Evolutionary conservation across 176 grass and related monocot species (phyloP), one percentile per base, ranked within the genome.

Genomic region (Rhynchospora tenuis): DNA sequence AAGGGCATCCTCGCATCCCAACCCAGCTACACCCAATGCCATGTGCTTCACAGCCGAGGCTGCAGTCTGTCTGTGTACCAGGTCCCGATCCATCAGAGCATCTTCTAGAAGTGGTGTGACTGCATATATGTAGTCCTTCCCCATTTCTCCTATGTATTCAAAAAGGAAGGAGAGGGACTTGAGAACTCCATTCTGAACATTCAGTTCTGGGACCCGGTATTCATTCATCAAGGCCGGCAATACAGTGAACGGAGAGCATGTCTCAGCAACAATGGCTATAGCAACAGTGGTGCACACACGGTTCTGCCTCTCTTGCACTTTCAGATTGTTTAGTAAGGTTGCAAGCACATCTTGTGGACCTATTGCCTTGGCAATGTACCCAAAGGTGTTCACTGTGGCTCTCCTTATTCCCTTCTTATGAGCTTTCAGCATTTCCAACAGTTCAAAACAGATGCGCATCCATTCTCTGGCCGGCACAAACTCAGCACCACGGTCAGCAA

Each of bases 401-500:
- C 93, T 95, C 50, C 96, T 90, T 63, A 99, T 99, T 47, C 96
- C 96, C 61, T 99, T 93, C 84, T 99, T 99, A 81, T 99, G 96
- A 68, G 96, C 96, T 88, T 99, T 99, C 84, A 95, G 88, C 96
- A 98, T 99, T 76, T 99, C 96, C 22, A 99, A 87, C 28, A 95
- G 88, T 88, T 99, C 96, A 38, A 99, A 99, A 47, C 96, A 99
- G 79, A 99, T 99, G 81, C 93, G 94, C 96, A 99, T 99, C 96
- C 96, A 99, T 56, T 99, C 96, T 82, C 96, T 93, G 9, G 96
- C 96, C 27, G 93, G 92, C 12, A 99, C 96, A 78, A 95, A 99
- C 80, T 98, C 96, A 78, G 96, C 96, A 84, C 96, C 93, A 89
- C 93, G 93, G 75, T 95, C 96, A 82, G 93, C 93, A 88, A 99